A percentile compares a stretch with the other conserved stretches of the same genome.
These are phyloP conservation scores for Aphanocladium album DNA, from an alignment of 2,329 filamentous ascomycete species.

Conservation along the genomic window DNA sequence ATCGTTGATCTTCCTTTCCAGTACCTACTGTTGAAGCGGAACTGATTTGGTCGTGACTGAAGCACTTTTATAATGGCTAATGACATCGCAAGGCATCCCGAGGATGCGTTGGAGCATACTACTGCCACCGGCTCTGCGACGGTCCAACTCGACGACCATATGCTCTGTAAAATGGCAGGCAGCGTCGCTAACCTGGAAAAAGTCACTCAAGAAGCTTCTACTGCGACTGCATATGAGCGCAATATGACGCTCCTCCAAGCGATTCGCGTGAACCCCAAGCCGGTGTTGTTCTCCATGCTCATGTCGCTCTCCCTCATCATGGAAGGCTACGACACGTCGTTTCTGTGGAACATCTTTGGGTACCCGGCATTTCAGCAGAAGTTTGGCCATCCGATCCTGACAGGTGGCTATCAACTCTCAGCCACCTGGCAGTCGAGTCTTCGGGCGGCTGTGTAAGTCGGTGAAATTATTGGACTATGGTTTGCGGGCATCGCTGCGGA, in stretches of 20 bases:
- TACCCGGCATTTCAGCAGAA: constrained; percentile 23
- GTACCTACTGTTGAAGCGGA: no score
- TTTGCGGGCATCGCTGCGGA: constrained; percentile 40
- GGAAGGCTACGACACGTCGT: constrained; percentile 25
- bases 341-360: constrained; percentile 23
- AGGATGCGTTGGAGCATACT: neutral
- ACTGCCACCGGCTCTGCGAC: neutral
- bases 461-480: constrained; percentile 40
- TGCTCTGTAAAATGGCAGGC: neutral
- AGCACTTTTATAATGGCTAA: neutral
- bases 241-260: constrained; percentile 15
- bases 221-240: neutral
- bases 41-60: neutral
- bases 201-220: neutral
- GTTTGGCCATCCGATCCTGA: constrained; percentile 19
- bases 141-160: neutral
- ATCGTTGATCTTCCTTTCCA: no score
- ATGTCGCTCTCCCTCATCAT: constrained; percentile 30
- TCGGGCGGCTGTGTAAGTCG: constrained; percentile 34
- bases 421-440: constrained; percentile 43
- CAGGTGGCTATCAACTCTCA: constrained; percentile 34
- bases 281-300: constrained; percentile 24
- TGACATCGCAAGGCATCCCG: neutral
- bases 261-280: constrained; percentile 20
- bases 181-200: neutral